These are phyloP conservation scores for Akanthomyces lecanii DNA, from an alignment of 2,329 filamentous ascomycete species.

Conservation along the genomic window DNA sequence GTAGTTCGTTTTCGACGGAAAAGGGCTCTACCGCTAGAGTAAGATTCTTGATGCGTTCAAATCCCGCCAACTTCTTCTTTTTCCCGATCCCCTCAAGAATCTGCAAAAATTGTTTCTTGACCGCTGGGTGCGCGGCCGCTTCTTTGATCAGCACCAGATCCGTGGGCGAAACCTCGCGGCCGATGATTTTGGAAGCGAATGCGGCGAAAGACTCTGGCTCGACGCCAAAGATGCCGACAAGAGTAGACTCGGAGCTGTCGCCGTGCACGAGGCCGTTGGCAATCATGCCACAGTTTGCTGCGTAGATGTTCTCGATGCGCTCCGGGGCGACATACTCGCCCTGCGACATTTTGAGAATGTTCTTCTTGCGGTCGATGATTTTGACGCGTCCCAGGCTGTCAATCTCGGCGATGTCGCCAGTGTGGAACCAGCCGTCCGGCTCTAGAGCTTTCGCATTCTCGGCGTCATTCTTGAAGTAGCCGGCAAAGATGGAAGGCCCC, in stretches of 20 bases:
- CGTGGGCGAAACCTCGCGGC: slow-evolving; percentile 56
- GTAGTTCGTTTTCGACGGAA: slow-evolving; percentile 83
- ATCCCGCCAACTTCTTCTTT: slow-evolving; percentile 87
- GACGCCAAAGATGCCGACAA: slow-evolving; percentile 85
- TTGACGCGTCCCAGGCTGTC: slow-evolving; percentile 82
- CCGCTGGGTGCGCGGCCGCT: slow-evolving; percentile 63
- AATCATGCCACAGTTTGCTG: slow-evolving; percentile 74
- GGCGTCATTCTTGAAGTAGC: slow-evolving; percentile 86
- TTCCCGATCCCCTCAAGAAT: slow-evolving; percentile 74
- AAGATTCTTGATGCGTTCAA: slow-evolving; percentile 74
- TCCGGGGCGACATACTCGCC: slow-evolving; percentile 98
- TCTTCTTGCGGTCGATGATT: slow-evolving; percentile 97
- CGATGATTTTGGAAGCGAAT: slow-evolving; percentile 74
- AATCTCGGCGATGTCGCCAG: slow-evolving; percentile 83
- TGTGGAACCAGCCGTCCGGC: slow-evolving; percentile 93
- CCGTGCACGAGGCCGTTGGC: slow-evolving; percentile 86
- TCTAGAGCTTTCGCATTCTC: slow-evolving; percentile 82
- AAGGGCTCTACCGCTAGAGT: slow-evolving; percentile 83
- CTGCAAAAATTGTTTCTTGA: slow-evolving; percentile 71
- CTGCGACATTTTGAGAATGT: slow-evolving; percentile 96
- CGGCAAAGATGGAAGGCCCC: slow-evolving; percentile 73
- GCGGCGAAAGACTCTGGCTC: slow-evolving; percentile 79
- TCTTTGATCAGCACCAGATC: slow-evolving; percentile 65
- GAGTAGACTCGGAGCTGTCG: slow-evolving; percentile 72
- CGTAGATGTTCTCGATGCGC: slow-evolving; percentile 91